Conservation (phyloP, 768 basidiomycete species). For the Lentinus brumalis region DNA sequence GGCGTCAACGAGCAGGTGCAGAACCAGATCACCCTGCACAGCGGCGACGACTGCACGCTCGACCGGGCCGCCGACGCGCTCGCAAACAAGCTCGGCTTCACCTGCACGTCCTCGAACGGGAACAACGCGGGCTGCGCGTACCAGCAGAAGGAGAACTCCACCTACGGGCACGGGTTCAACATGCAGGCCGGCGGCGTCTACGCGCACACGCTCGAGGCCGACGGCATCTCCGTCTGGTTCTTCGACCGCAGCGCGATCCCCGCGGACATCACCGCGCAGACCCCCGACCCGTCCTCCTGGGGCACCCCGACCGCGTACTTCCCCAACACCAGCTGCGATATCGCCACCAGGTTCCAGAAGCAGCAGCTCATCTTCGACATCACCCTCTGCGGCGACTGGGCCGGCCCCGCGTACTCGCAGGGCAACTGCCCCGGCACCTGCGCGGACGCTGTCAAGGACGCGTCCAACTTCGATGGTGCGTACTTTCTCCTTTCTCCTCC, state of each 20-base stretch:
- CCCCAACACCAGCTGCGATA: conserved; percentile 38
- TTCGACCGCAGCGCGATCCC: conserved; percentile 42
- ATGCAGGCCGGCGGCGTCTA: conserved; percentile 47
- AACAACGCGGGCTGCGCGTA: conserved; percentile 46
- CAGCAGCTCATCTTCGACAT: conserved; percentile 44
- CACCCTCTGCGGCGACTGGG: conserved; percentile 49
- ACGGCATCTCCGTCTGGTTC: conserved; percentile 51
- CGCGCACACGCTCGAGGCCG: conserved; percentile 39
- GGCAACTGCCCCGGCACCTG: conserved; percentile 38
- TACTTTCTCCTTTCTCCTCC: background rate
- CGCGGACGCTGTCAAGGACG: conserved; percentile 47
- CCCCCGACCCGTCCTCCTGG: conserved; percentile 45
- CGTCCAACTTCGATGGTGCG: conserved; percentile 52
- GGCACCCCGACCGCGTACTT: conserved; percentile 43
- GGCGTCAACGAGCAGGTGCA: conserved; percentile 42
- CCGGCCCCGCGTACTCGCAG: conserved; percentile 33
- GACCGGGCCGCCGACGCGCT: conserved; percentile 31
- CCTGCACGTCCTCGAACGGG: conserved; percentile 34
- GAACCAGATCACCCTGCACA: conserved; percentile 48
- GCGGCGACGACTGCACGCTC: conserved; percentile 40
- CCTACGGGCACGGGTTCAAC: conserved; percentile 47
- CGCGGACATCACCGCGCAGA: conserved; percentile 34
- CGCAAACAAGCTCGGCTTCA: conserved; percentile 30
- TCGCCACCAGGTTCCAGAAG: conserved; percentile 37
- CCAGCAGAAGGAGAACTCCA: conserved; percentile 31